A percentile compares a stretch with the other conserved stretches of the same genome.
Evolutionary conservation across 768 basidiomycete genomes (phyloP).

Genomic region (Tephrocybe sp.): DNA sequence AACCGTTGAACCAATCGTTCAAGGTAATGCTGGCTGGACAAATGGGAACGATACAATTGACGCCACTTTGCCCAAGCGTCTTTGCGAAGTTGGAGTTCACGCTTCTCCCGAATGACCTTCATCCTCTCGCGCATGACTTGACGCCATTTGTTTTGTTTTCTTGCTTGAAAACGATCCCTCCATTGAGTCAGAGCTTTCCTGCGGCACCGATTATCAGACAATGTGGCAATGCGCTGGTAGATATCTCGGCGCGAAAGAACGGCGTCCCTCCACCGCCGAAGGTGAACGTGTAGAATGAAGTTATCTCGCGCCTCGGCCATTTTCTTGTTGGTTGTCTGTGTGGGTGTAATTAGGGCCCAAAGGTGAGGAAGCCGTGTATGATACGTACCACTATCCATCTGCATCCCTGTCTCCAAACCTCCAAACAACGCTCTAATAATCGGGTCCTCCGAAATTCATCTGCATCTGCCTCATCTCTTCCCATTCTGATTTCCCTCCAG

Average conservation of each 20-base stretch:
- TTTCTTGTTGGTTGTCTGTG: constrained; percentile 70
- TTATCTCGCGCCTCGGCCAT: constrained; percentile 68
- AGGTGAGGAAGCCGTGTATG: constrained; percentile 5
- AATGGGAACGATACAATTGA: constrained; percentile 48
- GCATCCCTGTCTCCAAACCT: constrained; percentile 71
- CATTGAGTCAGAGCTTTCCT: constrained; percentile 47
- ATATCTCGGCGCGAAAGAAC: constrained; percentile 35
- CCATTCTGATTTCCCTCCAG: constrained; percentile 75
- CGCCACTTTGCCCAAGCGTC: constrained; percentile 71
- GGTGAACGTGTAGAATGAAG: constrained; percentile 54
- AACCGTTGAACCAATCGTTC: constrained; percentile 42
- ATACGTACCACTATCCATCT: constrained; percentile 71
- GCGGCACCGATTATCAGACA: constrained; percentile 46
- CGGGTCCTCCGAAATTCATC: constrained; percentile 64
- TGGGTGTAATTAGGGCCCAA: constrained; percentile 24
- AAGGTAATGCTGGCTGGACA: constrained; percentile 52
- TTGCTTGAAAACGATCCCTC: constrained; percentile 54
- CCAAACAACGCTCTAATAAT: constrained; percentile 70
- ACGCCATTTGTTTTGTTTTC: constrained; percentile 60
- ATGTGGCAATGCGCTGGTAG: constrained; percentile 39
- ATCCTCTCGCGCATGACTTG: constrained; percentile 72
- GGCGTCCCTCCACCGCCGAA: constrained; percentile 62
- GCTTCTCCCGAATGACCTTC: constrained; percentile 56
- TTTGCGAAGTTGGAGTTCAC: constrained; percentile 50
- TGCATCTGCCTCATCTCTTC: constrained; percentile 69